Percentiles rank a stretch among this genome's conserved stretches.
Conservation (phyloP, 1,139 yeast species). For the Taphrina pruni region DNA sequence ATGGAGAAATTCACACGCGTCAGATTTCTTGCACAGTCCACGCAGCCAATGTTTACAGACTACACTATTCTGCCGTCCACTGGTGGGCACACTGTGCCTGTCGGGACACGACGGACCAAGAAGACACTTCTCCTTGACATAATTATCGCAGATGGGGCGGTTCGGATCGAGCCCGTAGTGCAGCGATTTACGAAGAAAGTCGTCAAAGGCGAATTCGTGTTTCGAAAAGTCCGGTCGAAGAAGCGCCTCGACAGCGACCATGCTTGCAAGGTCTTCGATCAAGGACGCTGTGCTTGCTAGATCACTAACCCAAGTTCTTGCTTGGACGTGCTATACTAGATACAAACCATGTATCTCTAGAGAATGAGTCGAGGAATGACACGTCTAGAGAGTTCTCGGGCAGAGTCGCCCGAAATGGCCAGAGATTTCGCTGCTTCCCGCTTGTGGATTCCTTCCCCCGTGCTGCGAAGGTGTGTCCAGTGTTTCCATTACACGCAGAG, state of each 20-base stretch:
- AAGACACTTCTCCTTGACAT: slow-evolving; percentile 79
- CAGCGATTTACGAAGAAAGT: slow-evolving; percentile 77
- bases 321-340: too few relatives aligned
- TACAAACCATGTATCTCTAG: too few relatives aligned
- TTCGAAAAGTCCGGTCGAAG: slow-evolving; percentile 34
- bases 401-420: too few relatives aligned
- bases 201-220: slow-evolving; percentile 74
- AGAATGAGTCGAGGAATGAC: too few relatives aligned
- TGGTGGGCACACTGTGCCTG: slow-evolving; percentile 74
- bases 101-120: slow-evolving; percentile 83
- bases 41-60: slow-evolving; percentile 99
- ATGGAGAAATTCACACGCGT: slow-evolving; percentile 93
- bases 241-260: background rate
- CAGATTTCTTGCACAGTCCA: slow-evolving; percentile 95
- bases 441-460: too few relatives aligned
- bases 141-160: slow-evolving; percentile 85
- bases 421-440: too few relatives aligned
- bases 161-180: slow-evolving; percentile 87
- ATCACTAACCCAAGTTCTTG: too few relatives aligned
- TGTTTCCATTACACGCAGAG: too few relatives aligned
- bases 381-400: too few relatives aligned
- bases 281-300: too few relatives aligned
- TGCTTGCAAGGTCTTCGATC: background rate
- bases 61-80: slow-evolving; percentile 65
- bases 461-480: too few relatives aligned